Percentiles rank a stretch among this genome's conserved stretches.
Evolutionary conservation across 2,329 filamentous ascomycete genomes (phyloP).

Genomic region (Akanthomyces uredinophilus): DNA sequence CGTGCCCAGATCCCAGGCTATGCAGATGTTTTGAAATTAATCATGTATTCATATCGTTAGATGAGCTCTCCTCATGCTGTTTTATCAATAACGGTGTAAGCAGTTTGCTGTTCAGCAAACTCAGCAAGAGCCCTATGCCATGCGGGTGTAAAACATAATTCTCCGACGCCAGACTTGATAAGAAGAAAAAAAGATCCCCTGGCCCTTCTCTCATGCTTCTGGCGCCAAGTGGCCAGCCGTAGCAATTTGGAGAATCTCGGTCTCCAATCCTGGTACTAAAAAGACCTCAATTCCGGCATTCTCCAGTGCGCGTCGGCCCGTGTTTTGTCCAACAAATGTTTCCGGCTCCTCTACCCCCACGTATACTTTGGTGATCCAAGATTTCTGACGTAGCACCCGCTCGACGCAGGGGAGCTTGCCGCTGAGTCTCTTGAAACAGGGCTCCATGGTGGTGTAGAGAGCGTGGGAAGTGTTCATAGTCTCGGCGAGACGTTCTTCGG

Average conservation of each 20-base stretch:
- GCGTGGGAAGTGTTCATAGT: conserved; percentile 29
- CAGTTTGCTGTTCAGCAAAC: no score
- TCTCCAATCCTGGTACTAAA: conserved; percentile 69
- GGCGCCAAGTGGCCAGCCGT: conserved; percentile 64
- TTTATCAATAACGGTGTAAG: no score
- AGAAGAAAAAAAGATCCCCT: neutral
- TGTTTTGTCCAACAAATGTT: conserved; percentile 81
- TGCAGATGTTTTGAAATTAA: no score
- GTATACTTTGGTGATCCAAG: conserved; percentile 70
- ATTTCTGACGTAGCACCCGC: conserved; percentile 61
- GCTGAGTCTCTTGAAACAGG: conserved; percentile 68
- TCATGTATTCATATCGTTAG: no score
- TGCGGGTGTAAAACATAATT: no score
- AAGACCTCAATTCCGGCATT: conserved; percentile 69
- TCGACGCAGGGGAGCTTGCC: conserved; percentile 75
- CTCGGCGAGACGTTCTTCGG: conserved; percentile 51
- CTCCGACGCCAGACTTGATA: neutral
- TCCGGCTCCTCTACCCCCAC: conserved; percentile 85
- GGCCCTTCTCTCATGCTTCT: neutral
- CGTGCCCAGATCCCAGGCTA: no score
- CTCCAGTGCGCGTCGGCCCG: conserved; percentile 64
- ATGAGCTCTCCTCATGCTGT: no score
- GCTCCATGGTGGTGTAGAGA: conserved; percentile 92
- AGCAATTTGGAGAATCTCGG: conserved; percentile 75
- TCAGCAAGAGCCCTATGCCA: no score